A percentile compares a stretch with the other conserved stretches of the same genome.
Evolutionary conservation across 1,284 basidiomycete species (phyloP).

Genomic region (Leccinum griseonigrum): DNA sequence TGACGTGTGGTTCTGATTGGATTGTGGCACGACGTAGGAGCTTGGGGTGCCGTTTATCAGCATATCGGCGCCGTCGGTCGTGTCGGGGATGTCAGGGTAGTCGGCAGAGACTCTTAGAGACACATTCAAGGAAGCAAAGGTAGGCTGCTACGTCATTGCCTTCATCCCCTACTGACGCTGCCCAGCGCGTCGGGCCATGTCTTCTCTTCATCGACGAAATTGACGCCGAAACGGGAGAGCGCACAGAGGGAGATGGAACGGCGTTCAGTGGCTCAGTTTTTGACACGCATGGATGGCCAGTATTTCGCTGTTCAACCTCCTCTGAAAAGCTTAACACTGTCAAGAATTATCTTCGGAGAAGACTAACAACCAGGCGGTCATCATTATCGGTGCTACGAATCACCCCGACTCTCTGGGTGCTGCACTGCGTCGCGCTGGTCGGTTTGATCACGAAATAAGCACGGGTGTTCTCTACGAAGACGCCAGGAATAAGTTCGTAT

Average conservation of each 20-base stretch:
- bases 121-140: slow-evolving; percentile 95
- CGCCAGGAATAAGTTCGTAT: slow-evolving; percentile 79
- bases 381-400: slow-evolving; percentile 97
- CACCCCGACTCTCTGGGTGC: slow-evolving; percentile 93
- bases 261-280: slow-evolving; percentile 93
- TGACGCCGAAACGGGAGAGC: slow-evolving; percentile 95
- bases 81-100: slow-evolving; percentile 97
- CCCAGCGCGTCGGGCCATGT: slow-evolving; percentile 78
- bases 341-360: slow-evolving; percentile 90
- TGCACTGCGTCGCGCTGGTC: slow-evolving; percentile 87
- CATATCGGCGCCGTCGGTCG: slow-evolving; percentile 92
- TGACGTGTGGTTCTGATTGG: background rate
- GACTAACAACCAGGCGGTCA: slow-evolving; percentile 84
- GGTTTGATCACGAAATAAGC: slow-evolving; percentile 97
- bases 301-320: slow-evolving; percentile 1
- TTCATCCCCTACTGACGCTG: slow-evolving; percentile 1
- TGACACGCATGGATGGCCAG: slow-evolving; percentile 96
- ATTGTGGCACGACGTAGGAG: slow-evolving; percentile 51
- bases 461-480: slow-evolving; percentile 96
- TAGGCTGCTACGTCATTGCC: background rate
- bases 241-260: slow-evolving; percentile 98
- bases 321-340: slow-evolving; percentile 36
- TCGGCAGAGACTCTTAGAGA: slow-evolving; percentile 95
- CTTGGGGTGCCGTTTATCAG: slow-evolving; percentile 90
- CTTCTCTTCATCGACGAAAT: slow-evolving; percentile 96